Evolutionary conservation across 2,329 filamentous ascomycete species (phyloP).

Genomic region (Aureobasidium namibiae): DNA sequence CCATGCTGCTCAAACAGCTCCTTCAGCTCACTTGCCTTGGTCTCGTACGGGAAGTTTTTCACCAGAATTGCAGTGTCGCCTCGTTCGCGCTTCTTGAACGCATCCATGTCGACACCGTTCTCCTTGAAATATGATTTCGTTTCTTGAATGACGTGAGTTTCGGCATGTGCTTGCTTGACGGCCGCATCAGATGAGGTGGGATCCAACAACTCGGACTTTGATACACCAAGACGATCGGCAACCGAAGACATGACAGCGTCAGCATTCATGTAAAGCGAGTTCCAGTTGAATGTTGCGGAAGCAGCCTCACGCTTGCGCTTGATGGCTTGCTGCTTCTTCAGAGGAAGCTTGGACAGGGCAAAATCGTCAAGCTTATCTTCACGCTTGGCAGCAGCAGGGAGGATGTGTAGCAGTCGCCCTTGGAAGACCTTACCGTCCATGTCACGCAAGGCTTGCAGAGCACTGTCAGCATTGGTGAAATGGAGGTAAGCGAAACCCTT

Average conservation of each 20-base stretch:
- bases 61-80: slow-evolving; percentile 83
- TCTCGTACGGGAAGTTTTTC: slow-evolving; percentile 88
- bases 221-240: slow-evolving; percentile 75
- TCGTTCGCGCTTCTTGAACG: slow-evolving; percentile 77
- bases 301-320: slow-evolving; percentile 75
- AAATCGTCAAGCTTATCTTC: slow-evolving; percentile 79
- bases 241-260: slow-evolving; percentile 90
- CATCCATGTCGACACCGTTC: slow-evolving; percentile 84
- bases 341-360: slow-evolving; percentile 77
- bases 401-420: slow-evolving; percentile 81
- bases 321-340: slow-evolving; percentile 91
- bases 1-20: slow-evolving; percentile 81
- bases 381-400: slow-evolving; percentile 75
- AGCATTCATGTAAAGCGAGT: slow-evolving; percentile 95
- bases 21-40: slow-evolving; percentile 68
- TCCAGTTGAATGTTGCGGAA: slow-evolving; percentile 85
- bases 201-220: slow-evolving; percentile 85
- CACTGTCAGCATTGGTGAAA: slow-evolving; percentile 63
- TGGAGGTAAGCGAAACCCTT: slow-evolving; percentile 90
- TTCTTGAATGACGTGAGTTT: slow-evolving; percentile 93
- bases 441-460: slow-evolving; percentile 68
- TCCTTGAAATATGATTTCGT: slow-evolving; percentile 84
- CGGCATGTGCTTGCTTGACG: slow-evolving; percentile 92
- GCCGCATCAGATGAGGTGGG: slow-evolving; percentile 92
- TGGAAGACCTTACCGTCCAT: slow-evolving; percentile 84